Evolutionary conservation across 768 basidiomycete genomes (phyloP), one percentile per base, ranked within the genome.

Genomic region (Termitomyces titanicus): DNA sequence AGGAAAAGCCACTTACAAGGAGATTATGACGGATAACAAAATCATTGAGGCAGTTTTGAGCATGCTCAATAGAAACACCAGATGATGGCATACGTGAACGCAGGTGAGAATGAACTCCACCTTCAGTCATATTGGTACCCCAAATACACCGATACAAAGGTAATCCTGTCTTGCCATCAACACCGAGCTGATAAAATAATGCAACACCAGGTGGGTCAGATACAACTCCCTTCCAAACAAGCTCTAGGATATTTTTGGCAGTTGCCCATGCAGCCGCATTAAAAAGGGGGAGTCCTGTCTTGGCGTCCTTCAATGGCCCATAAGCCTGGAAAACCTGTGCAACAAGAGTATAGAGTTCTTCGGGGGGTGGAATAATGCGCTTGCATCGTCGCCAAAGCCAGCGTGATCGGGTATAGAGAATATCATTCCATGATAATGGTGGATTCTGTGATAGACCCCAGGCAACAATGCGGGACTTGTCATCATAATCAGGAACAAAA

Each of bases 51-150:
- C 63, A 55, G 7, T 59, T 56, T 47, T 66, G 49, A 1, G 54
- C 47, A 59, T 66, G 62, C 3, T 58, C 51, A 3, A 65, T 29
- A 13, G 69, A 70, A 11, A 56, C 60, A 10, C 61, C 65, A 39
- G 58, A 67, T 2, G 60, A 58, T 22, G 62, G 69, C 13, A 64
- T 39, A 3, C 50, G 56, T 27, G 63, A 51, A 0, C 54, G 60
- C 2, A 72, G 54, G 50, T 68, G 68, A 0, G 63, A 64, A 51
- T 75, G 74, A 5, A 75, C 68, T 11, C 69, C 70, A 18, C 73
- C 72, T 58, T 74, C 69, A 2, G 67, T 67, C 11, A 47, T 51
- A 27, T 72, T 74, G 10, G 74, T 73, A 0, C 70, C 72, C 5
- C 66, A 56, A 0, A 60, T 29, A 53, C 71, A 70, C 0, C 60